Base-by-base conservation (phyloP, 2,329 filamentous ascomycete species). In the Fusarium nurragi region DNA sequence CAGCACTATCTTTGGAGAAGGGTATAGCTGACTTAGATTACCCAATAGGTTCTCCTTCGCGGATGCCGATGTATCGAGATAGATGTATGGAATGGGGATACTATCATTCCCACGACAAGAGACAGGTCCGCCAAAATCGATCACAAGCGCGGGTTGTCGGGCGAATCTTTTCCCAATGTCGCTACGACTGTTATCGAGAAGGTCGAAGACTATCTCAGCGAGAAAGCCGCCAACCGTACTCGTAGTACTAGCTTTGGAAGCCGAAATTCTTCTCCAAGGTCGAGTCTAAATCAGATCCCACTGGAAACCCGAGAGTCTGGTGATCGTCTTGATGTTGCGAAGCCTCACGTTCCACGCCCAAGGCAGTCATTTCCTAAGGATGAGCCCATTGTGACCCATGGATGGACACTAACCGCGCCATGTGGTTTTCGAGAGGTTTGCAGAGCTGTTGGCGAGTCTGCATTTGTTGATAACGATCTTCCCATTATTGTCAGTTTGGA, bases 51-150 rank as follows among this genome's bases (percentile, higher is more conserved):
- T 13, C 86, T 97, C 13, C 81, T 86, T 32, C 85, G 88, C 48
- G 91, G 92, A 44, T 97, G 94, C 73, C 88, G 94, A 61, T 97
- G 93, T 73, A 93, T 97, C 43, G 94, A 97, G 76, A 95, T 97
- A 53, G 94, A 97, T 73, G 93, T 97, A 4, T 97, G 94, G 91
- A 92, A 97, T 76, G 92, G 93, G 13, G 80, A 85, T 62, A 75
- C 80, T 18, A 76, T 75, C 39, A 73, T 77, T 5, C 75, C 74
- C 6, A 75, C 74, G 6, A 68, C 58, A 36, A 64, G 73, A 21
- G 76, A 78, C 25, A 80, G 76, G 43, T 77, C 79, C 1, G 75
- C 77, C 16, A 77, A 76, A 55, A 71, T 71, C 11, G 77, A 79
- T 8, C 84, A 87, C 64, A 77, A 77, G 53, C 79, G 80, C 30